Base-by-base conservation (phyloP, 2,329 filamentous ascomycete genomes). In the Colletotrichum endophyticum region DNA sequence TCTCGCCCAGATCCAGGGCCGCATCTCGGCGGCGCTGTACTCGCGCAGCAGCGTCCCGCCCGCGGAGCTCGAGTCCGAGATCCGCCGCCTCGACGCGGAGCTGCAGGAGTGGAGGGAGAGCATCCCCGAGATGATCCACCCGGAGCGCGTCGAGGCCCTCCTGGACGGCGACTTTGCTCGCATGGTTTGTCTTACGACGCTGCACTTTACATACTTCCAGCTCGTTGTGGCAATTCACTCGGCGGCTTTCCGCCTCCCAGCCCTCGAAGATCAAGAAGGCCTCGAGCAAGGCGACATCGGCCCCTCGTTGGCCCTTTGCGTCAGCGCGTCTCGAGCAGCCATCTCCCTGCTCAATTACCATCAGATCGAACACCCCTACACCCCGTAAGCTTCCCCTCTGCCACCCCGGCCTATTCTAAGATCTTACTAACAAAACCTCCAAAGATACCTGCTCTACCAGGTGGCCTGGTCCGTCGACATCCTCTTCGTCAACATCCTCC, bases 201-300 rank as follows among this genome's bases (percentile, higher is more conserved):
- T 76, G 44, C 73, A 76, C 44, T 76, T 73, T 49, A 76, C 73
- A 9, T 76, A 76, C 44, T 76, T 76, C 49, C 73, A 76, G 59
- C 73, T 76, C 22, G 44, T 73, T 13, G 73, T 76, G 6, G 73
- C 73, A 3, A 76, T 76, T 3, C 73, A 76, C 64, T 76, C 73
- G 2, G 57, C 73, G 5, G 73, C 70, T 12, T 76, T 76, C 64
- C 32, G 70, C 19, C 30, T 76, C 5, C 70, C 70, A 3, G 27
- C 57, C 5, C 34, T 76, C 2, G 73, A 73, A 11, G 73, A 73
- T 8, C 70, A 76, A 25, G 73, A 76, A 59, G 57, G 57, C n/a
- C 27, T 68, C 8, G 73, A 76, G 5, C 11, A 49, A 12, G 32
- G 30, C 27, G 73, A 76, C 19, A 66, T 76, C 9, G 70, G 73